phyloP scores from a whole-genome alignment of 495 filamentous ascomycete genomes.

The Aspergillus nanangensis region DNA sequence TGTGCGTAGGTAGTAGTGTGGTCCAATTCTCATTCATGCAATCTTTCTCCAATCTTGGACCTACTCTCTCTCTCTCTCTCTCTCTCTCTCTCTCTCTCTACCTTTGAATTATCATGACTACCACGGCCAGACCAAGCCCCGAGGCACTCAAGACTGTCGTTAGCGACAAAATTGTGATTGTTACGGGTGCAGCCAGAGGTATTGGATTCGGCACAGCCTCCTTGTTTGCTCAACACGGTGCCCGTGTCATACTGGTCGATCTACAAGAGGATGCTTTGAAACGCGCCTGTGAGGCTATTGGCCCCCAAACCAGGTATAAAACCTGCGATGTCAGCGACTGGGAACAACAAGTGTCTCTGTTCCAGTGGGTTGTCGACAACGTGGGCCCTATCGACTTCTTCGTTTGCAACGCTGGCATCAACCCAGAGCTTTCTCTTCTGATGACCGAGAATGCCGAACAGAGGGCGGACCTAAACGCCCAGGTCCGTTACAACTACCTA shows the following conservation, averaged over 20 bases:
- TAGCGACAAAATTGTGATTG: constrained; percentile 18
- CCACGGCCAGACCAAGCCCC: constrained; percentile 8
- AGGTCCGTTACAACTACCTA: constrained; percentile 15
- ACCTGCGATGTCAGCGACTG: constrained; percentile 19
- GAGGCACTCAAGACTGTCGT: not conserved
- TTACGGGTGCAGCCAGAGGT: constrained; percentile 33
- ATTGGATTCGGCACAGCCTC: constrained; percentile 26
- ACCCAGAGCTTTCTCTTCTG: constrained; percentile 16
- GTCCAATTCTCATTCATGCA: no score
- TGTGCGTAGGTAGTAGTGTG: no score
- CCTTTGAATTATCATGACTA: constrained; percentile 13
- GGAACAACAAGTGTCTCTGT: constrained; percentile 14
- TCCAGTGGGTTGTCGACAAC: constrained; percentile 9
- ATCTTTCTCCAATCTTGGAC: no score
- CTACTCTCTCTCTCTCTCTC: not conserved
- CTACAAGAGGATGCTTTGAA: constrained; percentile 21
- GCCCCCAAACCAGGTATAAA: constrained; percentile 8
- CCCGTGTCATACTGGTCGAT: constrained; percentile 34
- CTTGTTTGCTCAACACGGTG: constrained; percentile 26
- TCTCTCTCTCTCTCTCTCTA: not conserved
- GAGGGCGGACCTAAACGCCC: constrained; percentile 9
- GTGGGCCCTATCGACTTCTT: constrained; percentile 14
- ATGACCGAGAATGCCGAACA: constrained; percentile 2
- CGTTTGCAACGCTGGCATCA: constrained; percentile 18
- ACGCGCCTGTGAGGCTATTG: constrained; percentile 11